Evolutionary conservation across 1,284 basidiomycete genomes (phyloP).

Genomic region (Ceratobasidium sp.): DNA sequence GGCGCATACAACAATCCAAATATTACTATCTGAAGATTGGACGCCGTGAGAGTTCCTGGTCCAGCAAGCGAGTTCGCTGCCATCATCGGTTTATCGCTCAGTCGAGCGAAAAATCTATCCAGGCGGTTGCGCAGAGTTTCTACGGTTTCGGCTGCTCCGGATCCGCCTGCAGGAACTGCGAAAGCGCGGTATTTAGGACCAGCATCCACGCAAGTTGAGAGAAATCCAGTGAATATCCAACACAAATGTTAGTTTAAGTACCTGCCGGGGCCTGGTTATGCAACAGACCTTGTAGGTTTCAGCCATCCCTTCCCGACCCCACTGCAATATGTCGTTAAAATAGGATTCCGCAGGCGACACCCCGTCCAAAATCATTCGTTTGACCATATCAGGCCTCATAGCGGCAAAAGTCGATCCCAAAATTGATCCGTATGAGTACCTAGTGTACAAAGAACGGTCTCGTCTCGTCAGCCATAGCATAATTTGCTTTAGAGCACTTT

Average conservation of each 20-base stretch:
- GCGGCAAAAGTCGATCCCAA: conserved; percentile 54
- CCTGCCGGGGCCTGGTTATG: too few species aligned
- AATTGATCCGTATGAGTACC: conserved; percentile 51
- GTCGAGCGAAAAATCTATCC: not conserved
- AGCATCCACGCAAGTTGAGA: conserved; percentile 19
- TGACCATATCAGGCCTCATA: conserved; percentile 54
- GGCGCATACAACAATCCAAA: not conserved
- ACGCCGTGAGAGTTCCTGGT: conserved; percentile 1
- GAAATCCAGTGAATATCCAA: conserved; percentile 34
- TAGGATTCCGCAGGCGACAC: conserved; percentile 48
- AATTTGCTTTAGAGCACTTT: too few species aligned
- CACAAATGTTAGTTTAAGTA: not conserved
- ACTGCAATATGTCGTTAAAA: conserved; percentile 48
- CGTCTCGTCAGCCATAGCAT: too few species aligned
- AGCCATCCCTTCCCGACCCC: conserved; percentile 49
- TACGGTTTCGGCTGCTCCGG: conserved; percentile 1
- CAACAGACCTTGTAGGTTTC: conserved; percentile 49
- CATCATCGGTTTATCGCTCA: not conserved
- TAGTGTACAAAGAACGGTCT: not conserved
- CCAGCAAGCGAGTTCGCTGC: not conserved
- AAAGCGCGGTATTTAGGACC: not conserved
- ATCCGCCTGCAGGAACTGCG: not conserved
- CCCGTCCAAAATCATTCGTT: conserved; percentile 52
- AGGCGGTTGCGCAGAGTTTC: conserved; percentile 3
- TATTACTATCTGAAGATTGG: not conserved